These are phyloP conservation scores for Daedaleopsis sinensis DNA, from an alignment of 768 basidiomycete genomes.

Conservation along the genomic window DNA sequence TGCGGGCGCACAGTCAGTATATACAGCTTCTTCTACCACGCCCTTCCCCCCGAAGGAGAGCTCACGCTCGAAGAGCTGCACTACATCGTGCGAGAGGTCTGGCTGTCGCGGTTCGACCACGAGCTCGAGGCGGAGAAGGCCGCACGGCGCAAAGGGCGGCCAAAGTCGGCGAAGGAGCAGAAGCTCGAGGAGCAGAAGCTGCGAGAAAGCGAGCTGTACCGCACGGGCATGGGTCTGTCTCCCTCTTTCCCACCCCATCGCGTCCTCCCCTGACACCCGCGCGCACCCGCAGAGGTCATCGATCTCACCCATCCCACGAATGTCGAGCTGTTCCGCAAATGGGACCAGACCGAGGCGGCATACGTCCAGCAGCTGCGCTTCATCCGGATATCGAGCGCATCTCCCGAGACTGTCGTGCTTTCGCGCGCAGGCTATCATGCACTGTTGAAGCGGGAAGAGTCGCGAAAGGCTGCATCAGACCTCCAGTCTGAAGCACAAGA, in stretches of 20 bases:
- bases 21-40: slow-evolving; percentile 76
- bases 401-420: slow-evolving; percentile 49
- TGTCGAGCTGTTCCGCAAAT: slow-evolving; percentile 70
- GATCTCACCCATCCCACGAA: slow-evolving; percentile 77
- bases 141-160: slow-evolving; percentile 69
- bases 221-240: slow-evolving; percentile 76
- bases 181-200: slow-evolving; percentile 73
- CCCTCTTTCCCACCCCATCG: background rate
- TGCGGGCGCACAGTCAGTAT: slow-evolving; percentile 54
- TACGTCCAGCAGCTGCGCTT: slow-evolving; percentile 75
- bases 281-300: slow-evolving; percentile 59
- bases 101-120: slow-evolving; percentile 73
- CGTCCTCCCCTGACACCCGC: background rate
- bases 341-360: slow-evolving; percentile 78
- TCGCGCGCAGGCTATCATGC: slow-evolving; percentile 65
- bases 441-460: slow-evolving; percentile 29
- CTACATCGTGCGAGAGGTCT: slow-evolving; percentile 60
- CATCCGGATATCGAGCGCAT: slow-evolving; percentile 68
- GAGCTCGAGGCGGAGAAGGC: slow-evolving; percentile 64
- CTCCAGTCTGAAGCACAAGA: background rate
- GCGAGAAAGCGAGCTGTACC: slow-evolving; percentile 71
- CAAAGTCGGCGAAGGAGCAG: slow-evolving; percentile 68
- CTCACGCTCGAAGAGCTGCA: slow-evolving; percentile 71
- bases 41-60: slow-evolving; percentile 59
- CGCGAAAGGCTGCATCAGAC: background rate